Evolutionary conservation across 2,329 filamentous ascomycete species (phyloP).

Genomic region (Lecanicillium sp.): DNA sequence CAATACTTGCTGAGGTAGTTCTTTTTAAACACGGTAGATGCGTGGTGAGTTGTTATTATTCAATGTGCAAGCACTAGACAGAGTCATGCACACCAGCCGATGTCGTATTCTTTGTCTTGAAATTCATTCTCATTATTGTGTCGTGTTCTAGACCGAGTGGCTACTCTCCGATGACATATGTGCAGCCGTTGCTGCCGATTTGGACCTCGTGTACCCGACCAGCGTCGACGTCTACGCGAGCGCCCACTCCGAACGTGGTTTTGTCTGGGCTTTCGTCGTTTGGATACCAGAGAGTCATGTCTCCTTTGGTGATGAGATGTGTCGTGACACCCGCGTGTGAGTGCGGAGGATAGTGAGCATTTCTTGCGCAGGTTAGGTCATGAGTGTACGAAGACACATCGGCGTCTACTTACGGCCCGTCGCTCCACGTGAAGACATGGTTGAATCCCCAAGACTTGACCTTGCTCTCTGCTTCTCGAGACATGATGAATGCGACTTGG

Average conservation of each 20-base stretch:
- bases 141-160: background rate
- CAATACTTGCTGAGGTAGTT: too few relatives aligned
- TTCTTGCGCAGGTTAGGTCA: constrained; percentile 34
- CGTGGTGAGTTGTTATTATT: too few relatives aligned
- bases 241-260: constrained; percentile 53
- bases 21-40: too few relatives aligned
- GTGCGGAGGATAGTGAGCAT: constrained; percentile 63
- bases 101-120: background rate
- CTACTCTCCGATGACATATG: constrained; percentile 59
- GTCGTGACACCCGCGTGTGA: constrained; percentile 59
- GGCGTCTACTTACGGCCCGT: constrained; percentile 52
- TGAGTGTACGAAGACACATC: background rate
- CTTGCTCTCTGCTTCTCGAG: constrained; percentile 42
- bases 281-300: constrained; percentile 62
- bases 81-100: too few relatives aligned
- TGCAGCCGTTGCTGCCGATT: constrained; percentile 60
- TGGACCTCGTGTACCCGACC: constrained; percentile 62
- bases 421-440: constrained; percentile 67
- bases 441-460: constrained; percentile 65
- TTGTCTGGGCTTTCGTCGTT: constrained; percentile 49
- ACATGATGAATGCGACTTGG: constrained; percentile 21
- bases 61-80: too few relatives aligned
- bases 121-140: too few relatives aligned
- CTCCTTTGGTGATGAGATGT: constrained; percentile 60
- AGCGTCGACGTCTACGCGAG: constrained; percentile 61